Evolutionary conservation across 306 rosid species (phyloP).

Genomic region (Cyclanthera cordifolia): DNA sequence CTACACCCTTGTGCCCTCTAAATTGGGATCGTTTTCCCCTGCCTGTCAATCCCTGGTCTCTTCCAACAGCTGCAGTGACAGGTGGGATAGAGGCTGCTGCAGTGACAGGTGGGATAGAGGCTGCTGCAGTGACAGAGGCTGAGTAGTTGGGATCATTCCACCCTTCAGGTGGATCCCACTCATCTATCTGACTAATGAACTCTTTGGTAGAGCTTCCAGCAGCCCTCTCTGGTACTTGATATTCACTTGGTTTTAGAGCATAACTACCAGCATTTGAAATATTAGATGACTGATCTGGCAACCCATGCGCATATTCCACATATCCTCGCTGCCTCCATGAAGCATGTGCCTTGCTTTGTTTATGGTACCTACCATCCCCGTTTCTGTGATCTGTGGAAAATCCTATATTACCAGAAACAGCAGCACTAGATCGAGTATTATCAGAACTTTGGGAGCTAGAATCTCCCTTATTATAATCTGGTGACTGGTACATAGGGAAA

Average conservation of each 20-base stretch:
- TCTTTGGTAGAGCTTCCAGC: conserved; percentile 31
- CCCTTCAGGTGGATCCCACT: conserved; percentile 39
- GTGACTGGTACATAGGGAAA: conserved; percentile 31
- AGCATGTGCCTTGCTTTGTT: conserved; percentile 57
- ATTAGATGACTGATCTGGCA: conserved; percentile 27
- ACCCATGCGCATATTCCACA: conserved; percentile 34
- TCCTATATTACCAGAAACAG: conserved; percentile 31
- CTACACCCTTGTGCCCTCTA: conserved; percentile 39
- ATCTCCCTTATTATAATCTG: conserved; percentile 34
- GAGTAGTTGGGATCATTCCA: conserved; percentile 27
- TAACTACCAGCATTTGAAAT: conserved; percentile 13
- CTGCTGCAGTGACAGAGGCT: conserved; percentile 27
- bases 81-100: conserved; percentile 28
- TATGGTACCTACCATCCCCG: conserved; percentile 45
- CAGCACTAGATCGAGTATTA: conserved; percentile 23
- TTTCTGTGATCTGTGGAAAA: conserved; percentile 38
- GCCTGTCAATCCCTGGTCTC: conserved; percentile 40
- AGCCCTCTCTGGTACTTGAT: conserved; percentile 27
- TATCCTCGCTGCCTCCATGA: conserved; percentile 60
- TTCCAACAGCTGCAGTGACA: conserved; percentile 25
- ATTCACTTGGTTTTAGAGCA: conserved; percentile 28
- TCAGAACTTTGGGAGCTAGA: conserved; percentile 29
- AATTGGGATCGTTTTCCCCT: conserved; percentile 44
- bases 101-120: conserved; percentile 28
- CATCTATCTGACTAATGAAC: conserved; percentile 31